These are phyloP conservation scores for Wakefieldia striispora DNA, from an alignment of 768 basidiomycete genomes.

Conservation along the genomic window DNA sequence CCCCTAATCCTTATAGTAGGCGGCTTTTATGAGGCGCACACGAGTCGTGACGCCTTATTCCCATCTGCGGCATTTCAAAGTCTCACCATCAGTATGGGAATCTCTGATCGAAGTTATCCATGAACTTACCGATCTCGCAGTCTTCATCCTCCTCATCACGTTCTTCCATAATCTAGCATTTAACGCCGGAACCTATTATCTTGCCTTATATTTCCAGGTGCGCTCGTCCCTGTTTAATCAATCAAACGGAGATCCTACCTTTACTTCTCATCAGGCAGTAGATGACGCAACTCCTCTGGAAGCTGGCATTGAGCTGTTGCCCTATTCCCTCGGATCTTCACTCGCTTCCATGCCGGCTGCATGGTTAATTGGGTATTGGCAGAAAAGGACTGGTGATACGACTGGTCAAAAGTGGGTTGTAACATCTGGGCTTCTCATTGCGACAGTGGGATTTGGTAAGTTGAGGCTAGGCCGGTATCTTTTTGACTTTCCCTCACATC, in stretches of 20 bases:
- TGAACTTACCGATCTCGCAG: conserved; percentile 35
- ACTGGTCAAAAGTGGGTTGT: conserved; percentile 67
- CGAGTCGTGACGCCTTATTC: conserved; percentile 69
- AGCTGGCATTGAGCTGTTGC: conserved; percentile 73
- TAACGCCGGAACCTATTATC: conserved; percentile 83
- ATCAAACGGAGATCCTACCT: not conserved
- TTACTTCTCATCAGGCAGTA: conserved; percentile 49
- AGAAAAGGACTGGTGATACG: conserved; percentile 53
- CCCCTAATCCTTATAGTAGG: conserved; percentile 52
- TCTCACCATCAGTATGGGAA: conserved; percentile 53
- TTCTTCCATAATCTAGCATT: conserved; percentile 85
- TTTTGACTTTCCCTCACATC: conserved; percentile 10
- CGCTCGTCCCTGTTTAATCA: conserved; percentile 12
- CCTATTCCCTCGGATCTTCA: conserved; percentile 84
- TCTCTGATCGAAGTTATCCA: conserved; percentile 6
- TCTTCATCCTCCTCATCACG: conserved; percentile 61
- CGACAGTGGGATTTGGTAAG: conserved; percentile 74
- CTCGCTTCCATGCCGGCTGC: conserved; percentile 82
- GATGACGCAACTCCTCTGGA: conserved; percentile 67
- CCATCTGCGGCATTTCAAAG: conserved; percentile 62
- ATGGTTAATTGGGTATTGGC: conserved; percentile 75
- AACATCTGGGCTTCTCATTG: conserved; percentile 57
- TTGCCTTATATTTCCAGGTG: conserved; percentile 82
- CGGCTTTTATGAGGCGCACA: conserved; percentile 65
- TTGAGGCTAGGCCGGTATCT: not conserved